These are phyloP conservation scores for Aspergillus costaricaensis DNA, from an alignment of 2,329 filamentous ascomycete genomes.

Conservation along the genomic window DNA sequence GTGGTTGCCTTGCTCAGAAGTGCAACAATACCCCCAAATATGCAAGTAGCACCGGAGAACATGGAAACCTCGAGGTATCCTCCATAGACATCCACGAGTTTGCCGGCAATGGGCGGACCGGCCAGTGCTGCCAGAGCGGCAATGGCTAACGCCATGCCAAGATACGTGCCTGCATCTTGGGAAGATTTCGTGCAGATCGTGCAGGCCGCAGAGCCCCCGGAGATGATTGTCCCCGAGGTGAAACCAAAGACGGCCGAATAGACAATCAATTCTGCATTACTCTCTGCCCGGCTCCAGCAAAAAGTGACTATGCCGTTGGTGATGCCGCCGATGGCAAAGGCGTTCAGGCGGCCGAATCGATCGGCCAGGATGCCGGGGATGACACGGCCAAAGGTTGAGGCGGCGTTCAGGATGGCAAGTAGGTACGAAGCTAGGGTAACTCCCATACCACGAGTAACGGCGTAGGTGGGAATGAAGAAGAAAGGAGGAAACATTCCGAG, in stretches of 20 bases:
- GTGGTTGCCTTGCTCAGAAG: not conserved
- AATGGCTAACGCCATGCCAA: conserved; percentile 54
- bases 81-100: conserved; percentile 38
- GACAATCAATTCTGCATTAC: conserved; percentile 32
- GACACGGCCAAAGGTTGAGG: conserved; percentile 58
- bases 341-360: conserved; percentile 55
- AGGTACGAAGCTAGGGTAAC: conserved; percentile 61
- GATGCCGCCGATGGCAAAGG: conserved; percentile 43
- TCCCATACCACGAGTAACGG: conserved; percentile 42
- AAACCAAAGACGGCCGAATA: conserved; percentile 48
- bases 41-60: conserved; percentile 6
- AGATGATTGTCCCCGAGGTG: conserved; percentile 48
- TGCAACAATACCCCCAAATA: not conserved
- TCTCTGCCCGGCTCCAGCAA: conserved; percentile 37
- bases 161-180: conserved; percentile 53
- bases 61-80: conserved; percentile 3
- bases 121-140: conserved; percentile 50
- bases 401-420: conserved; percentile 65
- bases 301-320: conserved; percentile 41
- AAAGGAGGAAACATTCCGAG: not conserved
- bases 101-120: conserved; percentile 55
- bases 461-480: conserved; percentile 1
- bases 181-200: conserved; percentile 41
- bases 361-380: conserved; percentile 59
- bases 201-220: conserved; percentile 34